Conservation (phyloP, 169 alveolate species). For the Blepharisma undulans region DNA sequence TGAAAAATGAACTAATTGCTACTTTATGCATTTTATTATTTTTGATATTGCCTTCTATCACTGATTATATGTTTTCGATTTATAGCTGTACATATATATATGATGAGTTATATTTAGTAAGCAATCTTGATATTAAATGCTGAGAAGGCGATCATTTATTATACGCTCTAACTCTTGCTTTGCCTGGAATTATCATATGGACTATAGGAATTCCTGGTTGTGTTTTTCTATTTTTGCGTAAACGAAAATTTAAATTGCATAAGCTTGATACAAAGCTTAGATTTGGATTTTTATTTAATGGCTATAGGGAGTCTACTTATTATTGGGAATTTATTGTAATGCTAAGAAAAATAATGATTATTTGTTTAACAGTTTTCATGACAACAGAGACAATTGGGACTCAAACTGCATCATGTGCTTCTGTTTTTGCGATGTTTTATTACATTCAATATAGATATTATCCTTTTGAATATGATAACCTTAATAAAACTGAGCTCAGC, state of each 20-base stretch:
- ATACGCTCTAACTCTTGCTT: not conserved
- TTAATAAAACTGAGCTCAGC: not conserved
- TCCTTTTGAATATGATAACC: not conserved
- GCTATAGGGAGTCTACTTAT: not conserved
- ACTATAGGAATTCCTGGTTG: not conserved
- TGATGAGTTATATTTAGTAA: not conserved
- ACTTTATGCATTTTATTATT: slow-evolving; percentile 18
- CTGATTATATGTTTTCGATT: not conserved
- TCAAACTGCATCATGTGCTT: not conserved
- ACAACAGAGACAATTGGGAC: not conserved
- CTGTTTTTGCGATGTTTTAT: not conserved
- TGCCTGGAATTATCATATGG: slow-evolving; percentile 17
- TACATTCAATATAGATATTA: not conserved
- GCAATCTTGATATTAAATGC: not conserved
- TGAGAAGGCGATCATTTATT: not conserved
- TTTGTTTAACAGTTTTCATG: not conserved
- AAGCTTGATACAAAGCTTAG: not conserved
- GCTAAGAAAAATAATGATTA: not conserved
- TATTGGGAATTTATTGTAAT: slow-evolving; percentile 39
- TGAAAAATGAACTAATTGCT: slow-evolving; percentile 1
- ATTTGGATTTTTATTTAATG: slow-evolving; percentile 38
- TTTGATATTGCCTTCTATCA: not conserved
- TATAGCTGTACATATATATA: not conserved
- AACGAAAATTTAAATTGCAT: not conserved
- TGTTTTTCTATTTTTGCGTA: not conserved